Percentiles rank a stretch among this genome's conserved stretches.
These are phyloP conservation scores for Naganishia onofrii DNA, from an alignment of 768 basidiomycete genomes.

Conservation along the genomic window DNA sequence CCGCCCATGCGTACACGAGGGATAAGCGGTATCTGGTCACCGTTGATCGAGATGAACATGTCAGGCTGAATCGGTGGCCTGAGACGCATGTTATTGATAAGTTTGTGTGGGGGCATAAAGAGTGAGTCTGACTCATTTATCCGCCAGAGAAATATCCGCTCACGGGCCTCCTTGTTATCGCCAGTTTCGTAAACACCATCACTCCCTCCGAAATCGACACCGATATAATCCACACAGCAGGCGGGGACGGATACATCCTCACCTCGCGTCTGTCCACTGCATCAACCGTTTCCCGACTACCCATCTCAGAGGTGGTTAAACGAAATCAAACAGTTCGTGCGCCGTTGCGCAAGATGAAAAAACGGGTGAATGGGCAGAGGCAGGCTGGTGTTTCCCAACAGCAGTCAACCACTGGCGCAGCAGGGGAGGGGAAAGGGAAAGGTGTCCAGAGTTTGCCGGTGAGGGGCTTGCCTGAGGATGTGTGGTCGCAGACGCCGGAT, in stretches of 20 bases:
- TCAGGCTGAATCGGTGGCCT: constrained; percentile 86
- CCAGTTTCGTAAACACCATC: constrained; percentile 78
- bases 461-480: constrained; percentile 24
- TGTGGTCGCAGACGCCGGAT: constrained; percentile 42
- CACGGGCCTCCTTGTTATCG: too few relatives aligned
- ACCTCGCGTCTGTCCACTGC: constrained; percentile 56
- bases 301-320: constrained; percentile 54
- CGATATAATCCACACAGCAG: constrained; percentile 70
- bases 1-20: constrained; percentile 64
- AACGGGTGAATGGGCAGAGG: constrained; percentile 16
- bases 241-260: constrained; percentile 75
- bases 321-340: constrained; percentile 55
- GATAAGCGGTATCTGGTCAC: constrained; percentile 75
- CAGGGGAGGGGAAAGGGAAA: constrained; percentile 32
- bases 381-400: not conserved
- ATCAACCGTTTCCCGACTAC: constrained; percentile 57
- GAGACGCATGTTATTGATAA: constrained; percentile 79
- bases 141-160: too few relatives aligned
- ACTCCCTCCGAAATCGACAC: constrained; percentile 59
- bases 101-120: constrained; percentile 79
- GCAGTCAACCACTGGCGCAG: too few relatives aligned
- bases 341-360: constrained; percentile 34
- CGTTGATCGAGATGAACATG: constrained; percentile 92
- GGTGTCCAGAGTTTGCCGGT: constrained; percentile 30
- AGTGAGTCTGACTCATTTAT: too few relatives aligned